These are phyloP conservation scores for Clarireedia paspali DNA, from an alignment of 2,329 filamentous ascomycete species.

Conservation along the genomic window DNA sequence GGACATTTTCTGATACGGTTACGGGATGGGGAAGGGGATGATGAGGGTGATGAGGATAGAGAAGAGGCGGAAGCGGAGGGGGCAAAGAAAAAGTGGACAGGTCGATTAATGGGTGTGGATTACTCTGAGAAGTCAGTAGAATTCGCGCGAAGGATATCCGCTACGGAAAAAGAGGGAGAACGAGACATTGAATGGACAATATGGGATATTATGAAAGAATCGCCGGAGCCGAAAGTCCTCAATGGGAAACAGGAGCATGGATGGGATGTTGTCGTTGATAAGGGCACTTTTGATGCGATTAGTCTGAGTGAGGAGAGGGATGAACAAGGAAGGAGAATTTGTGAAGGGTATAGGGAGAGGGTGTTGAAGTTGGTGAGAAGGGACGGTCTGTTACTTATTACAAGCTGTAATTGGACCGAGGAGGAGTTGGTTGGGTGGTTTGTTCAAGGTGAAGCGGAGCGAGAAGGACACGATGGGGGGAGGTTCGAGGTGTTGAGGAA, in stretches of 20 bases:
- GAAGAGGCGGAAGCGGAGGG: constrained; percentile 32
- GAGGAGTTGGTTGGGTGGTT: constrained; percentile 79
- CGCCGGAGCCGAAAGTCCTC: constrained; percentile 28
- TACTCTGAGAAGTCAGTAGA: constrained; percentile 70
- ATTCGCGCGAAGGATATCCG: constrained; percentile 60
- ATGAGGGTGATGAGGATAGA: constrained; percentile 50
- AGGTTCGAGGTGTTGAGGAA: constrained; percentile 48
- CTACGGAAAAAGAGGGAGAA: constrained; percentile 7
- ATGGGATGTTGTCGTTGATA: constrained; percentile 93
- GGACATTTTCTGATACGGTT: constrained; percentile 85
- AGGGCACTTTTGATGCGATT: constrained; percentile 96
- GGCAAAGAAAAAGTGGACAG: constrained; percentile 42
- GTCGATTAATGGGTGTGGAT: constrained; percentile 77
- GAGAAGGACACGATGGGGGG: constrained; percentile 1
- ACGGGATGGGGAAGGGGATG: constrained; percentile 37
- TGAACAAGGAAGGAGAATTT: constrained; percentile 50
- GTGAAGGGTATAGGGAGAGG: constrained; percentile 66
- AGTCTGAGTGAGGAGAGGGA: constrained; percentile 57
- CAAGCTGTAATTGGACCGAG: constrained; percentile 98
- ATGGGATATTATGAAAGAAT: constrained; percentile 42
- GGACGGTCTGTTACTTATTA: constrained; percentile 73
- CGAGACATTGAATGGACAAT: constrained; percentile 38
- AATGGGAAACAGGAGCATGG: constrained; percentile 33
- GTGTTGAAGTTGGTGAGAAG: constrained; percentile 61
- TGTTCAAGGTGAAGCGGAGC: constrained; percentile 40